phyloP scores from a whole-genome alignment of 129 eudicot species.

The Pittosporum tobira region DNA sequence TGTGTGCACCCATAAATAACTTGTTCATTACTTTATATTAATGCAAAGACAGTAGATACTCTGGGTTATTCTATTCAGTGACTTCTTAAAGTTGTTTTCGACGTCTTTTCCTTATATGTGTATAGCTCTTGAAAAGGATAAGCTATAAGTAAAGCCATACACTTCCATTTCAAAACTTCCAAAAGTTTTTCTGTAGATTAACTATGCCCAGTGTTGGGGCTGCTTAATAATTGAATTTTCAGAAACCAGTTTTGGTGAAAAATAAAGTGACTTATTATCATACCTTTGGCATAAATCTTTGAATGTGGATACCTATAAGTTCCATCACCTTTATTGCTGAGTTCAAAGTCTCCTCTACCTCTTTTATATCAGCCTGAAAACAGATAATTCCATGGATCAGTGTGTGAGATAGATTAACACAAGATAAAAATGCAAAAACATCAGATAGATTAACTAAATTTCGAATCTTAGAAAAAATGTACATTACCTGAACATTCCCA shows the following conservation, averaged over 20 bases:
- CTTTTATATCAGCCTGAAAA: slow-evolving; percentile 50
- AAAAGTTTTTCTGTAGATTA: no score
- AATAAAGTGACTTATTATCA: not conserved
- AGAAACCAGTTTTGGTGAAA: not conserved
- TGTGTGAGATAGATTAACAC: not conserved
- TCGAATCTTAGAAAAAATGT: not conserved
- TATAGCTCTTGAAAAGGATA: no score
- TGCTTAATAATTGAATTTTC: no score
- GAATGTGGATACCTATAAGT: slow-evolving; percentile 34
- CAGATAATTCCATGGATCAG: not conserved
- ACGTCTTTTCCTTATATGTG: no score
- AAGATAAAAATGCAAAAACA: slow-evolving; percentile 3
- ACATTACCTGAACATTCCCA: slow-evolving; percentile 54
- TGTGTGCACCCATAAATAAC: not conserved
- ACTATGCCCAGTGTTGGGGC: no score
- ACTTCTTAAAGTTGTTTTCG: no score
- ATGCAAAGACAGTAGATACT: no score
- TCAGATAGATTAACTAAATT: not conserved
- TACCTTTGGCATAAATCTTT: slow-evolving; percentile 55
- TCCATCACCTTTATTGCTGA: slow-evolving; percentile 53
- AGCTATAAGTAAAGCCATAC: no score
- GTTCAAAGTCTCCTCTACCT: slow-evolving; percentile 44
- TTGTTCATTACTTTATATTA: not conserved
- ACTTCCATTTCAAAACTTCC: no score
- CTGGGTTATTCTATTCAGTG: no score